phyloP scores from a whole-genome alignment of 1,284 basidiomycete genomes.

The Cutaneotrichosporon curvatum region DNA sequence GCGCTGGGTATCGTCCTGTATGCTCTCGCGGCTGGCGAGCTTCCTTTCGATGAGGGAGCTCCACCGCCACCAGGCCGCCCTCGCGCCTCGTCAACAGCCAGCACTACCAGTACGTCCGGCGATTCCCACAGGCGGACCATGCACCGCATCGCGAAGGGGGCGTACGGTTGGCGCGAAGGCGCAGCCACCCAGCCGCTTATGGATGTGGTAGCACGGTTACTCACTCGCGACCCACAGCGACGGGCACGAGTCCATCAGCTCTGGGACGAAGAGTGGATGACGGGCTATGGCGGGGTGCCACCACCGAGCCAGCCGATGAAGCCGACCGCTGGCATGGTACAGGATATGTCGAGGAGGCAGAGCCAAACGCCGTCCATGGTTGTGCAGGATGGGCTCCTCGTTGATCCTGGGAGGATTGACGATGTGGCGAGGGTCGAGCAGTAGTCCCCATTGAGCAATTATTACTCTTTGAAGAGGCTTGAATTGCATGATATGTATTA shows the following conservation, averaged over 20 bases:
- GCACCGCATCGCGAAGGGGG: slow-evolving; percentile 68
- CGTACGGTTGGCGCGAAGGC: slow-evolving; percentile 58
- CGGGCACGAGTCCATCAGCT: slow-evolving; percentile 57
- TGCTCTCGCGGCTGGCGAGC: slow-evolving; percentile 58
- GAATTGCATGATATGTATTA: too few species aligned
- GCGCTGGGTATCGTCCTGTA: slow-evolving; percentile 78
- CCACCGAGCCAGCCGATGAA: slow-evolving; percentile 9
- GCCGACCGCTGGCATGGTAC: neutral
- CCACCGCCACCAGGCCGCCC: slow-evolving; percentile 13
- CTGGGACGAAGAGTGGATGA: slow-evolving; percentile 64
- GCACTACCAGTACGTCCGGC: neutral
- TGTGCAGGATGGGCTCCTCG: slow-evolving; percentile 12
- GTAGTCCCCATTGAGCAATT: too few species aligned
- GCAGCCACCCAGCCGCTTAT: slow-evolving; percentile 30
- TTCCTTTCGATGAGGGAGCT: slow-evolving; percentile 45
- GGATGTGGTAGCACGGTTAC: slow-evolving; percentile 55
- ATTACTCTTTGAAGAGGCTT: too few species aligned
- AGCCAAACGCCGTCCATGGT: slow-evolving; percentile 12
- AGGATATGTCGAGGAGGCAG: slow-evolving; percentile 5
- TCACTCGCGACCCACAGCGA: slow-evolving; percentile 62
- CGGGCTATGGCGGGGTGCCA: slow-evolving; percentile 27
- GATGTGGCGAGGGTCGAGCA: slow-evolving; percentile 10
- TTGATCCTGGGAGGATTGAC: slow-evolving; percentile 15
- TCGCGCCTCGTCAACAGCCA: slow-evolving; percentile 17
- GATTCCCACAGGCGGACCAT: slow-evolving; percentile 37